A percentile compares a stretch with the other conserved stretches of the same genome.
These are phyloP conservation scores for Mycena chlorophos DNA, from an alignment of 768 basidiomycete species.

Conservation along the genomic window DNA sequence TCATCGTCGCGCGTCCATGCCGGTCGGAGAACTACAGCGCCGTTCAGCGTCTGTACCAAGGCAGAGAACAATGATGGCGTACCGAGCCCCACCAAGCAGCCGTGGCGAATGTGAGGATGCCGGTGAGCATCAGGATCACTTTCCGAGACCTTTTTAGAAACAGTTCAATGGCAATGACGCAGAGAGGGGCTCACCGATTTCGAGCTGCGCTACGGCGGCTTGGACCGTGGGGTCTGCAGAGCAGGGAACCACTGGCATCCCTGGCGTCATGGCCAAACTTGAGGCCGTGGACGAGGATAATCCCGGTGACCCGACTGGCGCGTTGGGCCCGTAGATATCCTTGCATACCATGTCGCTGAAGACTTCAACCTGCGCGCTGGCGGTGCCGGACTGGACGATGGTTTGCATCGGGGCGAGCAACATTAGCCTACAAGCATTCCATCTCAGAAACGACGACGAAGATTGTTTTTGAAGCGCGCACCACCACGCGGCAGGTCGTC, in stretches of 20 bases:
- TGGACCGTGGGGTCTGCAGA: conserved; percentile 70
- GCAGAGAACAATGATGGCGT: neutral
- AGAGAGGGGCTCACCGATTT: conserved; percentile 45
- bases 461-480: no score
- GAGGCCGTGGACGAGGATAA: no score
- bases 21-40: conserved; percentile 68
- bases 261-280: neutral
- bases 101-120: conserved; percentile 5
- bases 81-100: conserved; percentile 16
- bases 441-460: no score
- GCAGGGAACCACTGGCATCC: conserved; percentile 44
- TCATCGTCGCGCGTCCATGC: conserved; percentile 63
- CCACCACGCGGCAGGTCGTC: no score
- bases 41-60: neutral
- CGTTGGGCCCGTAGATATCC: neutral
- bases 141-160: neutral
- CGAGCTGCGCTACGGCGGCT: conserved; percentile 64
- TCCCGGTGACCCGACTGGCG: neutral
- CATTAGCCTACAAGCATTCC: no score
- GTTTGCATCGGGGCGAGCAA: conserved; percentile 50
- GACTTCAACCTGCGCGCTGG: conserved; percentile 5
- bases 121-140: conserved; percentile 13
- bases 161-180: neutral
- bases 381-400: conserved; percentile 56
- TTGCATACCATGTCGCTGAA: conserved; percentile 10